Evolutionary conservation across 148 eudicot species (phyloP).

Genomic region (Camellia sinensis): DNA sequence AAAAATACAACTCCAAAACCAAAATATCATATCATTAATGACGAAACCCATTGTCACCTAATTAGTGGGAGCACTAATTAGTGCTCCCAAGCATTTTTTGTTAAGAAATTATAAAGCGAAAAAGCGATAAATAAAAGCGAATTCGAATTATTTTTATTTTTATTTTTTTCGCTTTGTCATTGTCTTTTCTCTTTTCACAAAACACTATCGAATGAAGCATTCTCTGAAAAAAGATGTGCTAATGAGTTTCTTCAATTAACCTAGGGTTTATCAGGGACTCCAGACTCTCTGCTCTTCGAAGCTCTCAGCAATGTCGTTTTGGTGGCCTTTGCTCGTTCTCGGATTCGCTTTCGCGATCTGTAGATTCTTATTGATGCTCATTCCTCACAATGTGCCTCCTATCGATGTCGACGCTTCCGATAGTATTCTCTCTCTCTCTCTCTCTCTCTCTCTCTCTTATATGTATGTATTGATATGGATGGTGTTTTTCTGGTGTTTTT

Average conservation of each 20-base stretch:
- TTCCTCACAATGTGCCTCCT: constrained; percentile 91
- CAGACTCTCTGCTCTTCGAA: constrained; percentile 7
- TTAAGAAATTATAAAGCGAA: neutral
- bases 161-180: neutral
- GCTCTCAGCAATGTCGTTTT: constrained; percentile 57
- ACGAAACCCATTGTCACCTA: no score
- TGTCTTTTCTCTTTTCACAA: neutral
- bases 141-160: neutral
- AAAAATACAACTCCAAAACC: no score
- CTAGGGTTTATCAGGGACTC: constrained; percentile 16
- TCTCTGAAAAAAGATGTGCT: neutral
- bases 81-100: no score
- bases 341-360: constrained; percentile 74
- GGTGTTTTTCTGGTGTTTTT: neutral
- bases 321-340: constrained; percentile 80
- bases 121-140: neutral
- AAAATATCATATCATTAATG: no score
- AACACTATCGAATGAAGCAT: neutral
- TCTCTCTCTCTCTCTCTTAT: neutral
- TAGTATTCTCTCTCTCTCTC: constrained; percentile 39
- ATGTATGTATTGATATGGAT: neutral
- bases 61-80: no score
- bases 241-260: neutral
- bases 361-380: constrained; percentile 72
- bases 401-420: constrained; percentile 93